phyloP scores from a whole-genome alignment of 495 filamentous ascomycete species.

The Aspergillus leporis region DNA sequence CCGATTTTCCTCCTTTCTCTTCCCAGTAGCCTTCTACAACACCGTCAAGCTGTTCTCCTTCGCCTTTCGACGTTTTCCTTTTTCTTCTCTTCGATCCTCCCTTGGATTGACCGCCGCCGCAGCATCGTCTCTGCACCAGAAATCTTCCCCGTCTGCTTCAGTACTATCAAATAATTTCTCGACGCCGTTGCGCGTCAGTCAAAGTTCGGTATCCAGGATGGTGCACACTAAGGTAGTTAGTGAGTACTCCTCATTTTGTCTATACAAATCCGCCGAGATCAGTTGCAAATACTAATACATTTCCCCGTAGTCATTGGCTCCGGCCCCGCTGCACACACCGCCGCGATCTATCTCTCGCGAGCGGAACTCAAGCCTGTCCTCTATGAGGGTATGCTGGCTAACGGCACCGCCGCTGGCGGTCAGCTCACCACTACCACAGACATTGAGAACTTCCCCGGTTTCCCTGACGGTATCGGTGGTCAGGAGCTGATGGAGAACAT shows the following conservation, averaged over 20 bases:
- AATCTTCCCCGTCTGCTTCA: slow-evolving; percentile 45
- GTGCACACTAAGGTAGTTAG: slow-evolving; percentile 83
- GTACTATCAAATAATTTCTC: slow-evolving; percentile 36
- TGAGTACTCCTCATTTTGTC: slow-evolving; percentile 40
- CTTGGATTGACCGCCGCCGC: slow-evolving; percentile 61
- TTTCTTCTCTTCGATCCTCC: slow-evolving; percentile 61
- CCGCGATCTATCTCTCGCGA: slow-evolving; percentile 91
- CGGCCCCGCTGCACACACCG: slow-evolving; percentile 95
- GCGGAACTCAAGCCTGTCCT: slow-evolving; percentile 87
- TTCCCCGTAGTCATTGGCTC: slow-evolving; percentile 70
- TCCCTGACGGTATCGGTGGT: slow-evolving; percentile 84
- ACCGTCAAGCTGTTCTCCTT: slow-evolving; percentile 84
- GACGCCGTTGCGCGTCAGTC: slow-evolving; percentile 47
- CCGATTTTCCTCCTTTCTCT: slow-evolving; percentile 18
- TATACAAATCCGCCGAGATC: neutral
- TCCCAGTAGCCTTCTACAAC: slow-evolving; percentile 9
- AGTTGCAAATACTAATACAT: slow-evolving; percentile 16
- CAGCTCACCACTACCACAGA: slow-evolving; percentile 98
- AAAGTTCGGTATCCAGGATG: slow-evolving; percentile 47
- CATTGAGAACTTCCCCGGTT: slow-evolving; percentile 96
- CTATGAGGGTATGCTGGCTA: slow-evolving; percentile 97
- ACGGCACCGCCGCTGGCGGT: slow-evolving; percentile 92
- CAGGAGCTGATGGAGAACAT: slow-evolving; percentile 90
- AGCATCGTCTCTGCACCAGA: slow-evolving; percentile 63
- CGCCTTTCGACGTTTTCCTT: slow-evolving; percentile 62